A percentile compares a stretch with the other conserved stretches of the same genome.
These are phyloP conservation scores for Capsicum rhomboideum DNA, from an alignment of 257 asterid species.

Conservation along the genomic window DNA sequence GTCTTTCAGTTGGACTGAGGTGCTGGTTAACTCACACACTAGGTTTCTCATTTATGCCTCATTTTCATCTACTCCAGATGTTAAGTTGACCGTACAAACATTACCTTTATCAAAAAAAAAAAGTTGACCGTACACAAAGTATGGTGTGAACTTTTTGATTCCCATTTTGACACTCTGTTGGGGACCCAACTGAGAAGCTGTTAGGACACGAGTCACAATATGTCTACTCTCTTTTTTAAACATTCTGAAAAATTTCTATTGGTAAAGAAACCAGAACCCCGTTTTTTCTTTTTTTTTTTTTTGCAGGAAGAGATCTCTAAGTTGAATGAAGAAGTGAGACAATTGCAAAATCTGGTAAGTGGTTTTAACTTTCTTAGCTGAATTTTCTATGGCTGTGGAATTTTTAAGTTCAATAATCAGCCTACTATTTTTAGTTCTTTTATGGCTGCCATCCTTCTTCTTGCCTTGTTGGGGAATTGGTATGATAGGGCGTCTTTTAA, in stretches of 20 bases:
- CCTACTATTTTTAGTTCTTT: background rate
- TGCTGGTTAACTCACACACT: background rate
- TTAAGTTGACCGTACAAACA: no score
- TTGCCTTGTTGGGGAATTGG: background rate
- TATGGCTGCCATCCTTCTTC: background rate
- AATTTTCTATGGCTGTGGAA: background rate
- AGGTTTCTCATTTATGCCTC: background rate
- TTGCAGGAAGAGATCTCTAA: constrained; percentile 75
- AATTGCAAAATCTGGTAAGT: constrained; percentile 51
- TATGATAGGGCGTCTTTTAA: background rate
- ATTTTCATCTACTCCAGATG: background rate
- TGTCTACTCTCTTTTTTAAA: background rate
- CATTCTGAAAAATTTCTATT: background rate
- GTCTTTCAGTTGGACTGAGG: background rate
- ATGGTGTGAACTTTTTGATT: background rate
- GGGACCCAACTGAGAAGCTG: background rate
- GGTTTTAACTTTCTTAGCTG: background rate
- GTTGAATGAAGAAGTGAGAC: constrained; percentile 52
- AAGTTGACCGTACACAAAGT: background rate
- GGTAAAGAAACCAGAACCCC: constrained; percentile 2
- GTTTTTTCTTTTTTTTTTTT: background rate
- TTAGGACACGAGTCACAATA: background rate
- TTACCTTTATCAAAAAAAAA: no score
- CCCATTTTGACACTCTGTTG: background rate
- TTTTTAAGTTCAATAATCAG: background rate